phyloP scores from a whole-genome alignment of 257 asterid genomes.

The Nicotiana tomentosiformis region DNA sequence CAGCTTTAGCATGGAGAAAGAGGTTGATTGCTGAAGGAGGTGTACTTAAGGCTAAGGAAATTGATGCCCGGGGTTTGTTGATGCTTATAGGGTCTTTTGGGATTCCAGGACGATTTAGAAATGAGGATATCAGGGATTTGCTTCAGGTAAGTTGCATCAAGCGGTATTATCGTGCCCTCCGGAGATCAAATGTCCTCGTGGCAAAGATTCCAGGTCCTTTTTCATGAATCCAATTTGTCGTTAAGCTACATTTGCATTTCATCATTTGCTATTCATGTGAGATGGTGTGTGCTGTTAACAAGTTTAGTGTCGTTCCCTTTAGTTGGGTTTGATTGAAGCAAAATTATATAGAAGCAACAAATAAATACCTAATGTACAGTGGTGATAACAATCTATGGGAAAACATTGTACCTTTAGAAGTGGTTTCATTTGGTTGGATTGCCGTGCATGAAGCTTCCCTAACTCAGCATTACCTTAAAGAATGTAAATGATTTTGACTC shows the following conservation, averaged over 20 bases:
- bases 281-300: neutral
- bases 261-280: too few relatives aligned
- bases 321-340: neutral
- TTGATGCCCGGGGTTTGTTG: slow-evolving; percentile 77
- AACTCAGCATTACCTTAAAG: neutral
- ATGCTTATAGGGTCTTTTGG: slow-evolving; percentile 68
- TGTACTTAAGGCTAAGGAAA: slow-evolving; percentile 38
- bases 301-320: neutral
- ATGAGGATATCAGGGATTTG: slow-evolving; percentile 57
- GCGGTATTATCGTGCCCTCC: slow-evolving; percentile 44
- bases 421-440: neutral
- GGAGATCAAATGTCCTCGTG: slow-evolving; percentile 47
- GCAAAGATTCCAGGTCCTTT: slow-evolving; percentile 48
- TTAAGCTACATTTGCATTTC: neutral
- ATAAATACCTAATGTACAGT: neutral
- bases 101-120: slow-evolving; percentile 36
- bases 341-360: neutral
- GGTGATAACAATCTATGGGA: neutral
- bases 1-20: slow-evolving; percentile 68
- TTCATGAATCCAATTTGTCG: neutral
- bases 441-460: neutral
- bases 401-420: neutral
- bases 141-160: slow-evolving; percentile 42
- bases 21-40: slow-evolving; percentile 74
- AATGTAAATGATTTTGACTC: neutral